Evolutionary conservation across 73 alveolate genomes (phyloP).

Genomic region (Paramecium pentaurelia): DNA sequence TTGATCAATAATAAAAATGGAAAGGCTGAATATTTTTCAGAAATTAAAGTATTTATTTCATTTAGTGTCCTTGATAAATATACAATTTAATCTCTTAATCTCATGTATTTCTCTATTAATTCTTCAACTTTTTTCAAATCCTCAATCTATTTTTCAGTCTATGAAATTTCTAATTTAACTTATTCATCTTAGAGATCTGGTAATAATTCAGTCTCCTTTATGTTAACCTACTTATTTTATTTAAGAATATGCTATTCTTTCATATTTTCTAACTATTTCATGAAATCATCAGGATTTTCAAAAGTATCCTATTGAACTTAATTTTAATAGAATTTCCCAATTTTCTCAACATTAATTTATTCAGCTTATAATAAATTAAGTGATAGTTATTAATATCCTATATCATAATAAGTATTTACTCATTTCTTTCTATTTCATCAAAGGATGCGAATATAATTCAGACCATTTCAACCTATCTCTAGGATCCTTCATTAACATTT

Average conservation of each 20-base stretch:
- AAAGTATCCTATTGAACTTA: background rate
- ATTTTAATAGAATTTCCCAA: background rate
- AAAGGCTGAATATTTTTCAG: background rate
- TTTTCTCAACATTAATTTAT: background rate
- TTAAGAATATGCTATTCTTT: background rate
- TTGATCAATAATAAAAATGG: background rate
- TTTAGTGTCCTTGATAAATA: background rate
- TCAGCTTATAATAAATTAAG: background rate
- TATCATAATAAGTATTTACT: background rate
- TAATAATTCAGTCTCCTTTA: background rate
- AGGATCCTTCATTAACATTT: constrained; percentile 8
- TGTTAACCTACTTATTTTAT: background rate
- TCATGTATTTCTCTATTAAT: background rate
- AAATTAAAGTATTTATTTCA: background rate
- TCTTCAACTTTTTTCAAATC: background rate
- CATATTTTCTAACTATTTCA: background rate
- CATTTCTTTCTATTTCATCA: background rate
- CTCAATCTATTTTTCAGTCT: background rate
- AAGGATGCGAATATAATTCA: background rate
- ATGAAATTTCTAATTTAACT: background rate
- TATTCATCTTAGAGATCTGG: background rate
- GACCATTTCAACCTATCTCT: background rate
- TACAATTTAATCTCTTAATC: constrained; percentile 3
- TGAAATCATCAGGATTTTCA: background rate
- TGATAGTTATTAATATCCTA: background rate